A percentile compares a stretch with the other conserved stretches of the same genome.
phyloP scores from a whole-genome alignment of 345 rosid genomes.

The Populus nigra region DNA sequence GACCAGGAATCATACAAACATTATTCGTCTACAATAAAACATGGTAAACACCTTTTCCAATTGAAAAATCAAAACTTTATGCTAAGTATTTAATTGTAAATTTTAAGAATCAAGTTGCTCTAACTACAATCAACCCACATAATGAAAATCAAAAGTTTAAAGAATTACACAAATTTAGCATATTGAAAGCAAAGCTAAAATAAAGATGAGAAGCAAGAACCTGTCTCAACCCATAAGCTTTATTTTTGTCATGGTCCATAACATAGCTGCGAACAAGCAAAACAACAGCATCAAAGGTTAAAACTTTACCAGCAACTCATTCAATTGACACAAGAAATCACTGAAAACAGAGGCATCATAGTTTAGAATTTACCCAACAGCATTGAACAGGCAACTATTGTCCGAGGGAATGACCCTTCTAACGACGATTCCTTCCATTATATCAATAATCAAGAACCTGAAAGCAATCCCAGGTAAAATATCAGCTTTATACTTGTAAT shows the following conservation, averaged over 20 bases:
- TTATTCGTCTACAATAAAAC: neutral
- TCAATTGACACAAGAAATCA: neutral
- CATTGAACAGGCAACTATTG: slow-evolving; percentile 95
- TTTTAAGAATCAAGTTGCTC: neutral
- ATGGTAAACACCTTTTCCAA: neutral
- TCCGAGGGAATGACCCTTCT: slow-evolving; percentile 96
- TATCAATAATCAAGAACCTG: neutral
- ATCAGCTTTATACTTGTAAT: neutral
- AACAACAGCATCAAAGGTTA: neutral
- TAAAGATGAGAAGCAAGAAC: slow-evolving; percentile 17
- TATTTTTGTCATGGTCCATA: slow-evolving; percentile 78
- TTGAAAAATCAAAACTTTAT: neutral
- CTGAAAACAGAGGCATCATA: neutral
- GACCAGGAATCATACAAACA: neutral
- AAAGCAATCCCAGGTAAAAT: slow-evolving; percentile 3
- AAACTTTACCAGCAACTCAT: neutral
- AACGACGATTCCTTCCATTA: slow-evolving; percentile 57
- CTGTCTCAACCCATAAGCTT: slow-evolving; percentile 51
- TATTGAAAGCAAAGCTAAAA: neutral
- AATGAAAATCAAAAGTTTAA: neutral
- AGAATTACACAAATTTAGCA: neutral
- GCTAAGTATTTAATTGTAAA: neutral
- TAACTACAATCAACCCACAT: neutral
- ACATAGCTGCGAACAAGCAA: slow-evolving; percentile 53
- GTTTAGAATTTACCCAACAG: slow-evolving; percentile 58